These are phyloP conservation scores for Gaultheria prostrata DNA, from an alignment of 148 eudicot genomes.

Conservation along the genomic window DNA sequence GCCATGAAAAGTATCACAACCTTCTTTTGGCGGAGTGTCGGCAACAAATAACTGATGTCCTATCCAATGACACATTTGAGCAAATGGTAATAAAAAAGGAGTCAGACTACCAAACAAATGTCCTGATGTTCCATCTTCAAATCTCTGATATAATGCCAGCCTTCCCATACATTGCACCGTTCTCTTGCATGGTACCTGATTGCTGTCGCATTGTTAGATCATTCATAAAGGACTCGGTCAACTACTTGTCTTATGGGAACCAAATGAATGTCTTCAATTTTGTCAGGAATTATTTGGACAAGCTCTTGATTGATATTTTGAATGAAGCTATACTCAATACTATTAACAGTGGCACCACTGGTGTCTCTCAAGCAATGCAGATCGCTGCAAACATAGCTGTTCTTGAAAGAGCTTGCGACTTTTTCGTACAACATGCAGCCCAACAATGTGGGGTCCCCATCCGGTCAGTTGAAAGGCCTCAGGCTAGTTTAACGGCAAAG, in stretches of 20 bases:
- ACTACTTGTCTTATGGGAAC: conserved; percentile 74
- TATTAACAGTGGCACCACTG: conserved; percentile 56
- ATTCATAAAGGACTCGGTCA: conserved; percentile 79
- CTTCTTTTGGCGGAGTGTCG: conserved; percentile 78
- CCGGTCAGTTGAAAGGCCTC: conserved; percentile 59
- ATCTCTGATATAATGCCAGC: conserved; percentile 89
- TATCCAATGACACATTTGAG: conserved; percentile 58
- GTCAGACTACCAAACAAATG: conserved; percentile 72
- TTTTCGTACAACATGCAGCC: conserved; percentile 72
- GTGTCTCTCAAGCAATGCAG: conserved; percentile 92
- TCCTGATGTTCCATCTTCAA: conserved; percentile 74
- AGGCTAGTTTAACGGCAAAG: conserved; percentile 66
- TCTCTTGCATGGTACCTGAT: conserved; percentile 90
- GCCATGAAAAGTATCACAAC: conserved; percentile 75
- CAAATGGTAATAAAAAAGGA: conserved; percentile 88
- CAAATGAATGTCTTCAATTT: conserved; percentile 63
- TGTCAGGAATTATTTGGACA: conserved; percentile 73
- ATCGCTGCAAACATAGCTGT: conserved; percentile 84
- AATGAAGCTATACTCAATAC: conserved; percentile 67
- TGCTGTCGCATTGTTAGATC: conserved; percentile 74
- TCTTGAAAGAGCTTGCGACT: conserved; percentile 84
- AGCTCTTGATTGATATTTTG: conserved; percentile 72
- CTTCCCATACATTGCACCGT: conserved; percentile 89
- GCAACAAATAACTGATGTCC: conserved; percentile 57
- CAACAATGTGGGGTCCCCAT: conserved; percentile 68